phyloP scores from a whole-genome alignment of 2,329 filamentous ascomycete genomes.

The Teratosphaeria destructans region DNA sequence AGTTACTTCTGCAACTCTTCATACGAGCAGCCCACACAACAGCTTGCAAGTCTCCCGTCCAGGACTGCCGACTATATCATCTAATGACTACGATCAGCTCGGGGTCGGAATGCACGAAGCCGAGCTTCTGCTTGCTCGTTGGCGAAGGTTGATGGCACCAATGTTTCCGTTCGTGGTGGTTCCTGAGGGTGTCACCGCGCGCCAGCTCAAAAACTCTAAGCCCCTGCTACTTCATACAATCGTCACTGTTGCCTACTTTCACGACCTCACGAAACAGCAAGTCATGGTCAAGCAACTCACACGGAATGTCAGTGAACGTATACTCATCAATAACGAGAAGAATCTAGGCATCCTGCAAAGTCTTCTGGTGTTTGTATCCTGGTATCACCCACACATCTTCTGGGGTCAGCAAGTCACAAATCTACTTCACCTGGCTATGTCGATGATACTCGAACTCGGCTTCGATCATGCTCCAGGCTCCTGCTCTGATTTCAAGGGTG shows the following conservation, averaged over 20 bases:
- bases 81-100: background rate
- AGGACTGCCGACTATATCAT: background rate
- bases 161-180: conserved; percentile 19
- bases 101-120: conserved; percentile 16
- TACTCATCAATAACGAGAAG: conserved; percentile 23
- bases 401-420: conserved; percentile 19
- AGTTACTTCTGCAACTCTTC: background rate
- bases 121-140: conserved; percentile 18
- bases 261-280: conserved; percentile 19
- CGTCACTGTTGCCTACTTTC: conserved; percentile 17
- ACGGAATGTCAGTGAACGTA: conserved; percentile 18
- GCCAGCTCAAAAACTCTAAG: conserved; percentile 13
- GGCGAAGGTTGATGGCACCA: conserved; percentile 16
- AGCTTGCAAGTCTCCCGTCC: background rate
- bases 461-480: conserved; percentile 14
- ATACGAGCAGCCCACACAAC: background rate
- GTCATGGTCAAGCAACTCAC: conserved; percentile 18
- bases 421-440: conserved; percentile 20
- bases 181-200: conserved; percentile 10
- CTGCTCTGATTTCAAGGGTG: conserved; percentile 9
- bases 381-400: conserved; percentile 23
- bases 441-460: conserved; percentile 17
- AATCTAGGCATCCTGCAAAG: conserved; percentile 20
- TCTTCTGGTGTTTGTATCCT: conserved; percentile 10
- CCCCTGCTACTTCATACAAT: conserved; percentile 22